These are phyloP conservation scores for Diaporthe capsici DNA, from an alignment of 2,329 filamentous ascomycete species.

Conservation along the genomic window DNA sequence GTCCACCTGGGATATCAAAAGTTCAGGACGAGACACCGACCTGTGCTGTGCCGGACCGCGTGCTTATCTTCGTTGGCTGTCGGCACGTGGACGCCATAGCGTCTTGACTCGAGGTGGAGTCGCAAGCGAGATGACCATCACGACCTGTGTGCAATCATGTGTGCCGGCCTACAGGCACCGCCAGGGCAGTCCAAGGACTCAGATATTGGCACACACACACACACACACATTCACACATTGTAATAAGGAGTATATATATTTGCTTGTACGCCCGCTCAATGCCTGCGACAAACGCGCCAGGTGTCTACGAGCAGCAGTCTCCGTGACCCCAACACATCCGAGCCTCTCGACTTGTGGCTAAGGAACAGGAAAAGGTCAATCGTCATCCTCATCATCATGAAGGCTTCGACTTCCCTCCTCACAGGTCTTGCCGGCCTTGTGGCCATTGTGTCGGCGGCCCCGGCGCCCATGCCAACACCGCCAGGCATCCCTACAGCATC, in stretches of 20 bases:
- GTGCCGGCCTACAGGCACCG: neutral
- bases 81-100: conserved; percentile 10
- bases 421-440: conserved; percentile 43
- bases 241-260: neutral
- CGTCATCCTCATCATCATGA: conserved; percentile 41
- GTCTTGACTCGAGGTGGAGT: conserved; percentile 28
- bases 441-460: conserved; percentile 42
- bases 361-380: neutral
- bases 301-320: neutral
- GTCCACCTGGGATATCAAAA: conserved; percentile 17
- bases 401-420: conserved; percentile 42
- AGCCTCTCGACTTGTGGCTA: neutral
- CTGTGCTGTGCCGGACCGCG: conserved; percentile 19
- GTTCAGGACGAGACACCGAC: conserved; percentile 17
- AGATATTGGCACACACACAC: neutral
- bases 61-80: conserved; percentile 35
- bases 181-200: neutral
- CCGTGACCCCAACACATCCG: neutral
- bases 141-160: conserved; percentile 1
- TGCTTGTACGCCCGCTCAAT: neutral
- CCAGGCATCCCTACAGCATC: conserved; percentile 74
- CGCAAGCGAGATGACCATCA: conserved; percentile 23
- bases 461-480: conserved; percentile 49
- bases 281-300: neutral
- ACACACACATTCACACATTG: neutral